A percentile compares a stretch with the other conserved stretches of the same genome.
phyloP scores from a whole-genome alignment of 805 yeast genomes.

The Yarrowia deformans region DNA sequence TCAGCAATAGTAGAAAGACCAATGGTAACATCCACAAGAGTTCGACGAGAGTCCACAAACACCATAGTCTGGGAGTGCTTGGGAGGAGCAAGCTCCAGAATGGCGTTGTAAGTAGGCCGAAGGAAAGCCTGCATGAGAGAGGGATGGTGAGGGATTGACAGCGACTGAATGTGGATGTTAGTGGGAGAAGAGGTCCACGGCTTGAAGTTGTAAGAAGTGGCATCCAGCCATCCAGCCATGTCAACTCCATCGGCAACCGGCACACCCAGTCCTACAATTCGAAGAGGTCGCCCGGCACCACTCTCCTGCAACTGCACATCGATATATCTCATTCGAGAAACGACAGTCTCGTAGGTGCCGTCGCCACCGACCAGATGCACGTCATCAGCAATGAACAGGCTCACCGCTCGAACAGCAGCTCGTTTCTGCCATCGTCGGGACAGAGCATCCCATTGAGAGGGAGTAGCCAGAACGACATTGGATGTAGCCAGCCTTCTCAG shows the following conservation, averaged over 20 bases:
- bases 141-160: constrained; percentile 58
- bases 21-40: constrained; percentile 60
- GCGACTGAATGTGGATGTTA: constrained; percentile 60
- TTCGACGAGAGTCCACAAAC: constrained; percentile 64
- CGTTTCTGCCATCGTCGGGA: constrained; percentile 86
- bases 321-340: constrained; percentile 77
- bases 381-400: constrained; percentile 75
- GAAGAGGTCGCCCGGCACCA: constrained; percentile 45
- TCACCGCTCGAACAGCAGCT: constrained; percentile 68
- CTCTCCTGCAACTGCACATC: constrained; percentile 60
- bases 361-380: constrained; percentile 70
- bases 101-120: constrained; percentile 56
- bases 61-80: constrained; percentile 52
- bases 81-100: constrained; percentile 48
- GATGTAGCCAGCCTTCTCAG: constrained; percentile 61
- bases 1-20: constrained; percentile 56
- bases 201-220: constrained; percentile 72
- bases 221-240: constrained; percentile 87
- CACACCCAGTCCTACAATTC: constrained; percentile 74
- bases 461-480: constrained; percentile 79
- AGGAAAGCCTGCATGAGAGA: constrained; percentile 61
- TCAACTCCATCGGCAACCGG: constrained; percentile 79
- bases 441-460: constrained; percentile 73
- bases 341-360: constrained; percentile 75
- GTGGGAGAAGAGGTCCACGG: constrained; percentile 65